Conservation (phyloP, 1,139 yeast genomes). For the Kluyveromyces sp. region DNA sequence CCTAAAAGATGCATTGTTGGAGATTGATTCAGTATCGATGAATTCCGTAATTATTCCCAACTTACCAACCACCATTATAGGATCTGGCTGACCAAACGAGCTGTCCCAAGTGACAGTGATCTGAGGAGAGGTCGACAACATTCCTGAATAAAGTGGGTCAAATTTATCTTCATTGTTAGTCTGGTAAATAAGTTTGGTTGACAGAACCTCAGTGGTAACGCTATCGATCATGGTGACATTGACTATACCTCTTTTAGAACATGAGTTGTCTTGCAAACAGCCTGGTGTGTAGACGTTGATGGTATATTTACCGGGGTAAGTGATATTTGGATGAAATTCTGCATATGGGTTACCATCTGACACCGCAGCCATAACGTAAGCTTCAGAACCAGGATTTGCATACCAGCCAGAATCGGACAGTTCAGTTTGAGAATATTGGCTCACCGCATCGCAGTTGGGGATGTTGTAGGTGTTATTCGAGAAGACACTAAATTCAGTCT, state of each 20-base stretch:
- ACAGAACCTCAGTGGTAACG: slow-evolving; percentile 35
- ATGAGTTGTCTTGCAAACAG: slow-evolving; percentile 62
- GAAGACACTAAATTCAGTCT: slow-evolving; percentile 54
- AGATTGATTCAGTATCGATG: slow-evolving; percentile 40
- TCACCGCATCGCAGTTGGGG: slow-evolving; percentile 46
- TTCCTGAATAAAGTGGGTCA: slow-evolving; percentile 70
- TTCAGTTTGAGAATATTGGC: slow-evolving; percentile 33
- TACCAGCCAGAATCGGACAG: slow-evolving; percentile 26
- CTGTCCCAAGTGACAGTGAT: slow-evolving; percentile 42
- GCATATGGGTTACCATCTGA: slow-evolving; percentile 37
- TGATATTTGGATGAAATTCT: slow-evolving; percentile 60
- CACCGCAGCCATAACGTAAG: slow-evolving; percentile 32
- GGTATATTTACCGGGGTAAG: slow-evolving; percentile 69
- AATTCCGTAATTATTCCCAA: slow-evolving; percentile 49
- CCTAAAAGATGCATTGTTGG: slow-evolving; percentile 30
- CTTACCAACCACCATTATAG: slow-evolving; percentile 65
- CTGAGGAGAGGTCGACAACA: slow-evolving; percentile 51
- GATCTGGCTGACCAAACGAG: slow-evolving; percentile 28
- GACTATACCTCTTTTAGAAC: slow-evolving; percentile 65
- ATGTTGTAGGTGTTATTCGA: slow-evolving; percentile 72
- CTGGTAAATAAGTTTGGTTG: slow-evolving; percentile 51
- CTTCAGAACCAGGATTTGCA: slow-evolving; percentile 16
- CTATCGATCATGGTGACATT: slow-evolving; percentile 55
- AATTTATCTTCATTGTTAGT: slow-evolving; percentile 75
- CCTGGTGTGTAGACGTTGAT: slow-evolving; percentile 81